These are phyloP conservation scores for Hymenoscyphus occultus DNA, from an alignment of 2,329 filamentous ascomycete genomes.

Conservation along the genomic window DNA sequence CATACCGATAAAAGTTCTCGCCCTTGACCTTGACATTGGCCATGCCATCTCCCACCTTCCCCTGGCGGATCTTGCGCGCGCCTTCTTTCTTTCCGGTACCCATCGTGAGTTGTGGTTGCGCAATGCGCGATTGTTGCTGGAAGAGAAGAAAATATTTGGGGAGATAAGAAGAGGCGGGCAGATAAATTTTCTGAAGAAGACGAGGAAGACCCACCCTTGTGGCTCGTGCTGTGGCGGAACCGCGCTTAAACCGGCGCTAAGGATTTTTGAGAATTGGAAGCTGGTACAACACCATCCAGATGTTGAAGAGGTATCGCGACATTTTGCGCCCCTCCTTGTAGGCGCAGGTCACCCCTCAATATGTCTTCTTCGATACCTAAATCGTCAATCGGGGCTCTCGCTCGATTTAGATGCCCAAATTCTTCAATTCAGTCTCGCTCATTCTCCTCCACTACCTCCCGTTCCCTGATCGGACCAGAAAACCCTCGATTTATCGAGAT, in stretches of 20 bases:
- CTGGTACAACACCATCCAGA: conserved; percentile 3
- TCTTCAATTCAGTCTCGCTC: conserved; percentile 36
- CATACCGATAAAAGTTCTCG: conserved; percentile 94
- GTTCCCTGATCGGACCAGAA: conserved; percentile 66
- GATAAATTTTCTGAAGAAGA: conserved; percentile 20
- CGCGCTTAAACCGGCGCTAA: conserved; percentile 19
- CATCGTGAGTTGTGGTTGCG: conserved; percentile 52
- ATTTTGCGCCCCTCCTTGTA: conserved; percentile 1
- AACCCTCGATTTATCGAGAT: conserved; percentile 85
- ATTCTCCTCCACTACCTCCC: conserved; percentile 46
- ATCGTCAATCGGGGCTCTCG: conserved; percentile 32
- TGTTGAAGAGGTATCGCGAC: conserved; percentile 5
- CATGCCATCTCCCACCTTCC: conserved; percentile 82
- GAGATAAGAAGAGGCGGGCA: conserved; percentile 8
- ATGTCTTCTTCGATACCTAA: conserved; percentile 33
- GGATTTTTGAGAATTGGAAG: conserved; percentile 14
- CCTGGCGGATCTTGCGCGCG: conserved; percentile 77
- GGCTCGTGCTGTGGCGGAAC: conserved; percentile 21
- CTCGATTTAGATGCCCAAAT: conserved; percentile 35
- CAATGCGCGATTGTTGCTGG: conserved; percentile 17
- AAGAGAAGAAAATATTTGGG: conserved; percentile 14
- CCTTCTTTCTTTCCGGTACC: conserved; percentile 91
- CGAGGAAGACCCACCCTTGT: conserved; percentile 19
- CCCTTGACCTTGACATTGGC: conserved; percentile 90
- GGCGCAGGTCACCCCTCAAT: conserved; percentile 9